phyloP scores from a whole-genome alignment of 169 alveolate species.

The Cyclospora cayetanensis region DNA sequence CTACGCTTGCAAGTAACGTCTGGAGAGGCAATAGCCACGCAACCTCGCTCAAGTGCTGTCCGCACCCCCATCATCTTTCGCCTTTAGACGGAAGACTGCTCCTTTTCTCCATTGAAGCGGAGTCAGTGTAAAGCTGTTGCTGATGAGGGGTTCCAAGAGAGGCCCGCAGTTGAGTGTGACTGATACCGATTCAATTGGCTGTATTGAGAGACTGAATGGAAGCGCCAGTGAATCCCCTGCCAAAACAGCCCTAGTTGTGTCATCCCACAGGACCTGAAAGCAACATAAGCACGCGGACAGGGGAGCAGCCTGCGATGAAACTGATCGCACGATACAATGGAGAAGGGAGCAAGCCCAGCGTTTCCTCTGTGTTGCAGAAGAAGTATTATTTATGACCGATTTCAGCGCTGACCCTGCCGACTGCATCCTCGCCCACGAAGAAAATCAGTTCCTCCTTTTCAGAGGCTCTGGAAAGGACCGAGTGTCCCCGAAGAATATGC shows the following conservation, averaged over 20 bases:
- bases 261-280: conserved; percentile 39
- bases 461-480: neutral
- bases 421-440: neutral
- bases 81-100: neutral
- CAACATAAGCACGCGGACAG: no score
- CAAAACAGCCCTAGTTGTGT: neutral
- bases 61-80: conserved; percentile 22
- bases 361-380: neutral
- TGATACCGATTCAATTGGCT: neutral
- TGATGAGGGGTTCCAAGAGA: neutral
- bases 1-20: no score
- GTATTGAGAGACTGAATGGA: neutral
- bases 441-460: neutral
- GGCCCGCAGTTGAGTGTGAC: conserved; percentile 4
- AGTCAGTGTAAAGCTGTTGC: neutral
- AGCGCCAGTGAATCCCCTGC: neutral
- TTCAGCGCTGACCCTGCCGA: neutral
- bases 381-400: no score
- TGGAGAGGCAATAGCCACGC: no score
- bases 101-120: conserved; percentile 31
- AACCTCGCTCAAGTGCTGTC: no score
- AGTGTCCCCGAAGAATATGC: neutral
- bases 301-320: no score
- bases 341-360: neutral
- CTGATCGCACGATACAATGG: no score